Conservation (phyloP, 306 rosid genomes). For the Quercus rubra region DNA sequence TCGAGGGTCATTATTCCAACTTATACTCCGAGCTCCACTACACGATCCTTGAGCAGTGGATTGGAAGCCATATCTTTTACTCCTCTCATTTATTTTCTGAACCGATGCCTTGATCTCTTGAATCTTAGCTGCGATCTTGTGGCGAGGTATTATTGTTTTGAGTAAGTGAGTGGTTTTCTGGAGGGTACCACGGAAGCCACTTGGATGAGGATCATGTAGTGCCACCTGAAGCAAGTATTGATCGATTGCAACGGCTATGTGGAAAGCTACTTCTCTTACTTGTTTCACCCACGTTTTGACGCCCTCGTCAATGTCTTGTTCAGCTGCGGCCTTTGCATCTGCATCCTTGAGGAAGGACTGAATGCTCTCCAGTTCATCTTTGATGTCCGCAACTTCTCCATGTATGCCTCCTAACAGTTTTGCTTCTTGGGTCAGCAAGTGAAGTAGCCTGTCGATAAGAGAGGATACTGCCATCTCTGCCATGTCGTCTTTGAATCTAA, state of each 20-base stretch:
- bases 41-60: no score
- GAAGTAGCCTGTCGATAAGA: background rate
- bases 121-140: background rate
- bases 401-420: background rate
- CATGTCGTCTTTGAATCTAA: background rate
- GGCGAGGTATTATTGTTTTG: background rate
- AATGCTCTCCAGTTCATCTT: background rate
- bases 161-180: background rate
- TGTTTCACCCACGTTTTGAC: conserved; percentile 5
- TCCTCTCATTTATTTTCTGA: background rate
- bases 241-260: background rate
- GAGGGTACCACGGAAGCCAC: background rate
- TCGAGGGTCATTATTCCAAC: no score
- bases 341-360: conserved; percentile 2
- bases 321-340: background rate
- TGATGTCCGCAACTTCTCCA: background rate
- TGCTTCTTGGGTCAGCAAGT: background rate
- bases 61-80: no score
- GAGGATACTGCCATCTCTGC: conserved; percentile 2
- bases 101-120: background rate
- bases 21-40: no score
- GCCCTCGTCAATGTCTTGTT: background rate
- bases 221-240: background rate
- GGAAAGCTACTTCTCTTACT: background rate
- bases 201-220: background rate